Percentiles rank a stretch among this genome's conserved stretches.
phyloP scores from a whole-genome alignment of 345 rosid genomes.

The Laguncularia racemosa region DNA sequence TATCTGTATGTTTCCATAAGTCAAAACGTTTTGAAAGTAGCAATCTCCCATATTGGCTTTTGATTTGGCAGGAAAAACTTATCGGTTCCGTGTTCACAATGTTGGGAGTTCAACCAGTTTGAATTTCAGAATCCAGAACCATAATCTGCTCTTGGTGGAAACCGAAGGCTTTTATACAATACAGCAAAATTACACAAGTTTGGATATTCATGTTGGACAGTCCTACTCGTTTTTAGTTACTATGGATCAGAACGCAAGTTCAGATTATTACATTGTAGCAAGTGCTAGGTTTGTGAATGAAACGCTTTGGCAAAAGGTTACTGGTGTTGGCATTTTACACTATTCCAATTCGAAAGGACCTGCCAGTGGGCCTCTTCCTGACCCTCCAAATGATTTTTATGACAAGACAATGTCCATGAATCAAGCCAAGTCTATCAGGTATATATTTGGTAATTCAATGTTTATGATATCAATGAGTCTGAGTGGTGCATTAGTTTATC shows the following conservation, averaged over 20 bases:
- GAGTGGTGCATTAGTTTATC: too few species aligned
- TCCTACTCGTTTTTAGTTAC: conserved; percentile 84
- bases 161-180: conserved; percentile 73
- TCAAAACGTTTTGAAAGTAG: too few species aligned
- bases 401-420: conserved; percentile 73
- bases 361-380: conserved; percentile 73
- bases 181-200: conserved; percentile 62
- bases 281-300: conserved; percentile 93
- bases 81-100: conserved; percentile 75
- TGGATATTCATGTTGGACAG: conserved; percentile 91
- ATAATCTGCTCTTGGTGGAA: conserved; percentile 76
- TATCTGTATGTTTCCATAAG: too few species aligned
- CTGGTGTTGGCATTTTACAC: conserved; percentile 90
- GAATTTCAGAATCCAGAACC: conserved; percentile 93
- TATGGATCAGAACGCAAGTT: conserved; percentile 81
- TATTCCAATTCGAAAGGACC: conserved; percentile 88
- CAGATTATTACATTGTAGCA: conserved; percentile 87
- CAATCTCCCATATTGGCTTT: not conserved
- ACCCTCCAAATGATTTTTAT: conserved; percentile 56
- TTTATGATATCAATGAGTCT: not conserved
- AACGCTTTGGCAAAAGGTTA: conserved; percentile 80
- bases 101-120: conserved; percentile 88
- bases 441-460: conserved; percentile 4
- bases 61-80: conserved; percentile 65
- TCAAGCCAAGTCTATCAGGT: conserved; percentile 87